Evolutionary conservation across 2,329 filamentous ascomycete genomes (phyloP).

Genomic region (Colletotrichum sp.): DNA sequence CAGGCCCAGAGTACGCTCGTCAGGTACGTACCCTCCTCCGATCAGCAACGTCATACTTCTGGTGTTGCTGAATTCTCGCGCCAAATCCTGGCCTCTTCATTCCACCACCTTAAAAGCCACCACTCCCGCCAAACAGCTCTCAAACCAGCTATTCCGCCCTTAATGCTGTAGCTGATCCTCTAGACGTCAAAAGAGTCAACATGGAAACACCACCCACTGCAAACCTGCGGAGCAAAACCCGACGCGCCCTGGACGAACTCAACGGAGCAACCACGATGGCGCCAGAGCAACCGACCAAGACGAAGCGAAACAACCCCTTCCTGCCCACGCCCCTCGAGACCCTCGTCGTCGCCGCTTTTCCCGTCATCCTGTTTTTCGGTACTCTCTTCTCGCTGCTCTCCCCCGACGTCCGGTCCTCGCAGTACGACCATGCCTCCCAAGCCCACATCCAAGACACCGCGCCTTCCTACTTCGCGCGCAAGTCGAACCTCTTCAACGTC

Average conservation of each 20-base stretch:
- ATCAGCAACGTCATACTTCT: slow-evolving; percentile 19
- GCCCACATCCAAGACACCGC: slow-evolving; percentile 65
- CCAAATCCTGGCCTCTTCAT: not conserved
- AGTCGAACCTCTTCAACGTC: slow-evolving; percentile 90
- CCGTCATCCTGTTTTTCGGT: slow-evolving; percentile 78
- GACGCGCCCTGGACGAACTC: slow-evolving; percentile 20
- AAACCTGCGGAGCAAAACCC: slow-evolving; percentile 20
- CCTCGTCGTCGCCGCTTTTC: slow-evolving; percentile 73
- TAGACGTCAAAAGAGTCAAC: not conserved
- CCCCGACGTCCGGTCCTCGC: slow-evolving; percentile 68
- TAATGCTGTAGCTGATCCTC: slow-evolving; percentile 1
- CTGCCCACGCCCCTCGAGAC: slow-evolving; percentile 74
- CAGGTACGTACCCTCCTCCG: not conserved
- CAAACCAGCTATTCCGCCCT: not conserved
- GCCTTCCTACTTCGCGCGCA: slow-evolving; percentile 90
- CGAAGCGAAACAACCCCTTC: slow-evolving; percentile 57
- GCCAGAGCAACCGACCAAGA: slow-evolving; percentile 11
- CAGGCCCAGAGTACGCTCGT: not conserved
- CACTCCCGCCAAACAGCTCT: not conserved
- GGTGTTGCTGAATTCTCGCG: slow-evolving; percentile 2
- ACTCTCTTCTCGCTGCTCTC: slow-evolving; percentile 81
- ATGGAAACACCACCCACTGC: slow-evolving; percentile 22
- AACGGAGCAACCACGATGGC: slow-evolving; percentile 8
- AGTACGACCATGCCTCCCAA: slow-evolving; percentile 68
- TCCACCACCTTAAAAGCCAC: not conserved